Conservation (phyloP, 192 early-diverging fungal species). For the Neocallimastix lanati region DNA sequence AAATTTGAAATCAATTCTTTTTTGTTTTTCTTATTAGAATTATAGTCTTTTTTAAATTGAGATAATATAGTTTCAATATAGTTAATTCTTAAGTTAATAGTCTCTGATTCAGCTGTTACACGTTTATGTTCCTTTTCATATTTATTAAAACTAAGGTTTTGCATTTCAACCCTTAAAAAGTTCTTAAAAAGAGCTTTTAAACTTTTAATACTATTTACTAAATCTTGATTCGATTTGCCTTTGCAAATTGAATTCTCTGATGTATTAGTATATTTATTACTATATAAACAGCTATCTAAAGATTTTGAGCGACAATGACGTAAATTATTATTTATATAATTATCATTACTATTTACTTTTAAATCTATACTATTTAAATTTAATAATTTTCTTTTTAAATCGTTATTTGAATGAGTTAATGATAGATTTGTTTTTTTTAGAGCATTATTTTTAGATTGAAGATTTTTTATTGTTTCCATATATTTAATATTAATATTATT, state of each 20-base stretch:
- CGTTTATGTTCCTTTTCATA: background rate
- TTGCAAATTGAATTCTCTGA: background rate
- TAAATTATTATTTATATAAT: background rate
- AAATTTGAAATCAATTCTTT: background rate
- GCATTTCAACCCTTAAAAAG: background rate
- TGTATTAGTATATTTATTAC: background rate
- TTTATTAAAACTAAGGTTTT: background rate
- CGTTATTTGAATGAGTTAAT: background rate
- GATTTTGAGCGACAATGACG: background rate
- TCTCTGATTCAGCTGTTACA: background rate
- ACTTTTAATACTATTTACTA: background rate
- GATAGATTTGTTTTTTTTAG: background rate
- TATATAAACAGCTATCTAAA: background rate
- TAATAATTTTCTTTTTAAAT: background rate
- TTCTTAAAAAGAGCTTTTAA: background rate
- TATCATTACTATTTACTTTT: background rate
- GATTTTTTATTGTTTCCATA: background rate
- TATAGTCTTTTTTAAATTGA: background rate
- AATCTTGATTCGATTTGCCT: background rate
- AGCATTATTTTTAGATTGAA: background rate
- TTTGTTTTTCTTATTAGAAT: background rate
- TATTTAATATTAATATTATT: background rate
- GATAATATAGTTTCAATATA: background rate
- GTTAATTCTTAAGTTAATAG: background rate
- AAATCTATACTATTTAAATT: background rate